phyloP scores from a whole-genome alignment of 768 basidiomycete species.

The Mycena galopus region DNA sequence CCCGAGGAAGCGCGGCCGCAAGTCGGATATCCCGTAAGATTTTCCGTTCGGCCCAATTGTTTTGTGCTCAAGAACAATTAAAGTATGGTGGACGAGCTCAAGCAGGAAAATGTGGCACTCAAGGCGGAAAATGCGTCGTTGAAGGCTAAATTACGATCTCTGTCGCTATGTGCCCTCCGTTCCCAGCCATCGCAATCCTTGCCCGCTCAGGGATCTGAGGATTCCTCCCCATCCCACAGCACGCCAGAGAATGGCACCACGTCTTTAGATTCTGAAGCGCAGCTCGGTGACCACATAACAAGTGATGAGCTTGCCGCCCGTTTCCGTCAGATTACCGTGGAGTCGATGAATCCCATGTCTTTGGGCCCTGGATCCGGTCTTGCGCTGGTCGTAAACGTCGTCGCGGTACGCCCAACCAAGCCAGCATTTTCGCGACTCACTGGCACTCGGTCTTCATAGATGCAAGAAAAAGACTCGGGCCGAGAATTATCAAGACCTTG shows the following conservation, averaged over 20 bases:
- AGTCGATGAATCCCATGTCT: constrained; percentile 37
- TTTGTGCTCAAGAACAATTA: not conserved
- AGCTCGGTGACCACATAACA: not conserved
- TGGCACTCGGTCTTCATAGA: not conserved
- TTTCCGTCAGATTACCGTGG: not conserved
- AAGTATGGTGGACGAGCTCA: not conserved
- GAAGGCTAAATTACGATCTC: not conserved
- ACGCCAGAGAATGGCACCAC: not conserved
- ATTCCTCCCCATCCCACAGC: not conserved
- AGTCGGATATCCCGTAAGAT: not conserved
- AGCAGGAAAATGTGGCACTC: not conserved
- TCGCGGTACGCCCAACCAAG: constrained; percentile 48
- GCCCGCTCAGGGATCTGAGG: not conserved
- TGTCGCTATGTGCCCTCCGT: constrained; percentile 4
- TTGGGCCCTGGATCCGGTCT: constrained; percentile 60
- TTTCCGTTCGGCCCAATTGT: not conserved
- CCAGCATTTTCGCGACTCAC: constrained; percentile 40
- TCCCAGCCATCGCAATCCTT: not conserved
- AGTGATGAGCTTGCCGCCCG: not conserved
- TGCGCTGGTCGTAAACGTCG: constrained; percentile 56
- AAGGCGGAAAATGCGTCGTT: not conserved
- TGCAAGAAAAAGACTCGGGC: constrained; percentile 18
- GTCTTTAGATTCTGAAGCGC: not conserved
- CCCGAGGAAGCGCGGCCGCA: not conserved
- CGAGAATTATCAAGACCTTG: not conserved